Percentiles rank a stretch among this genome's conserved stretches.
These are phyloP conservation scores for Malassezia vespertilionis DNA, from an alignment of 1,284 basidiomycete species.

Conservation along the genomic window DNA sequence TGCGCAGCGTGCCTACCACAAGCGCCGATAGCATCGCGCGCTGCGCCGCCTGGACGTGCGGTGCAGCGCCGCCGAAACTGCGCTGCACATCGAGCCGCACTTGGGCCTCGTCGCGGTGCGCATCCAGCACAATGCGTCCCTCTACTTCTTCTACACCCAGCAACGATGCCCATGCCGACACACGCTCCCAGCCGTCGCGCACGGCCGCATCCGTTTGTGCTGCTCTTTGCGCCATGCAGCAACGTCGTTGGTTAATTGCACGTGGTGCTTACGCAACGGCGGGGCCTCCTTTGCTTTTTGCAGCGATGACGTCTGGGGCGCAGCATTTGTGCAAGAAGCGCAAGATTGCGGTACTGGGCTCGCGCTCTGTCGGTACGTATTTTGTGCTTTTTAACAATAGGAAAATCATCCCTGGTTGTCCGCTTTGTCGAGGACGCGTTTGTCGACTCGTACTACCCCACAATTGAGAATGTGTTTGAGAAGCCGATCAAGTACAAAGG, in stretches of 20 bases:
- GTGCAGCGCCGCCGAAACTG: constrained; percentile 25
- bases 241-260: too few relatives aligned
- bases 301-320: background rate
- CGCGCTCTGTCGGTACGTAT: constrained; percentile 39
- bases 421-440: constrained; percentile 48
- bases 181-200: constrained; percentile 1
- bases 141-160: background rate
- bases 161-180: background rate
- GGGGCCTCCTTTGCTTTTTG: background rate
- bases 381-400: constrained; percentile 48
- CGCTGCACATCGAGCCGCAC: constrained; percentile 40
- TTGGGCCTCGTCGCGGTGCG: constrained; percentile 32
- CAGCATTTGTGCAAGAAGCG: constrained; percentile 36
- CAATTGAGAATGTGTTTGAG: constrained; percentile 78
- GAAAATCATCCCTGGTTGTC: constrained; percentile 61
- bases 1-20: constrained; percentile 60
- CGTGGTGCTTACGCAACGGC: too few relatives aligned
- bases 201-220: background rate
- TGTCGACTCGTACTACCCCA: constrained; percentile 80
- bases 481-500: constrained; percentile 76
- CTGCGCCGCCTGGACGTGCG: constrained; percentile 7
- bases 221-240: too few relatives aligned
- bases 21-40: constrained; percentile 26
- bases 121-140: constrained; percentile 7
- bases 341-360: constrained; percentile 46